Evolutionary conservation across 2,329 filamentous ascomycete genomes (phyloP), one percentile per base, ranked within the genome.

Genomic region (Lecanoromycetidae sp.): DNA sequence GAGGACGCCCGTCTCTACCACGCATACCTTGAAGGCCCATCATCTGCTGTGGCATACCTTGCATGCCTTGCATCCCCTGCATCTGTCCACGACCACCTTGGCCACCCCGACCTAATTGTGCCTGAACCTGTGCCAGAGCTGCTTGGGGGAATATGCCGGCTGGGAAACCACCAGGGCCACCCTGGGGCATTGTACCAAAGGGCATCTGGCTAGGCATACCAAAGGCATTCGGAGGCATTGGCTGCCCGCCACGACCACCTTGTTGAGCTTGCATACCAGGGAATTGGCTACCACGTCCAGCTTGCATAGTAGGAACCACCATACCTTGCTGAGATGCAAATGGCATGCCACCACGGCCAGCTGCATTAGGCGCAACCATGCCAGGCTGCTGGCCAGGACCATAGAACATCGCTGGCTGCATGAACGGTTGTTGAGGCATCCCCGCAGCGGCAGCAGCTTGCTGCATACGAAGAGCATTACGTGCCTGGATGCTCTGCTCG

Each of bases 391-490:
- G 68, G 44, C 84, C 84, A 55, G 86, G 84, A 53, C 82, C 83
- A 65, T 94, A 94, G 76, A 91, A 96, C 71, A 96, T 87, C 55
- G 84, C 82, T 49, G 86, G 80, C 65, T 86, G 85, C 76, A 94
- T 90, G 75, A 76, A 87, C 64, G 84, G 82, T 69, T 82, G 47
- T 56, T 75, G 84, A 57, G 85, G 83, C 77, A 94, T 87, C 60
- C 86, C 87, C 45, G 84, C 87, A 56, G 84, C 84, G 56, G 88
- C 87, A 56, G 88, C 87, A 57, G 87, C 87, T 71, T 98, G 91
- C 75, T 96, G 91, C 81, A 96, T 91, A 63, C 91, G 84, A 64
- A 95, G 81, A 69, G 94, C 90, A 76, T 96, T 96, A 69, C 91
- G 87, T 67, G 91, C 90, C 74, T 96, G 91, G 68, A 98, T 98